Percentiles rank a stretch among this genome's conserved stretches.
Conservation (phyloP, 192 early-diverging fungal genomes). For the Phlyctochytrium arcticum region DNA sequence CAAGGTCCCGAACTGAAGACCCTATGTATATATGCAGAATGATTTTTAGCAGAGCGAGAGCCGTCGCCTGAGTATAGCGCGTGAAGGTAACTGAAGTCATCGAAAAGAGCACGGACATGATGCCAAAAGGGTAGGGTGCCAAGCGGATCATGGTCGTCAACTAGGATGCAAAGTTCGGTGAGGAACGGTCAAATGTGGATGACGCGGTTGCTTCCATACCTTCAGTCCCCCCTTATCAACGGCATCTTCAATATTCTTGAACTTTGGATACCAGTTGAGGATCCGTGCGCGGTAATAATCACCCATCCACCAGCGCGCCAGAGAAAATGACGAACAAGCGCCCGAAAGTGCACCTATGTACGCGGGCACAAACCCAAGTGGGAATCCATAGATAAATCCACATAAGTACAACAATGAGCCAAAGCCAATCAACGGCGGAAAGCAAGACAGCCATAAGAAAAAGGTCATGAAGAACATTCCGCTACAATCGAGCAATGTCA, state of each 20-base stretch:
- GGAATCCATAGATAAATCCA: slow-evolving; percentile 66
- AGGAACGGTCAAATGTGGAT: neutral
- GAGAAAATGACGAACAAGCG: slow-evolving; percentile 10
- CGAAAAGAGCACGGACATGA: slow-evolving; percentile 42
- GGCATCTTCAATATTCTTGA: slow-evolving; percentile 17
- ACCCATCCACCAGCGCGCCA: slow-evolving; percentile 18
- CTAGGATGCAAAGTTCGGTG: slow-evolving; percentile 28
- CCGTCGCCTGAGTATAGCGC: slow-evolving; percentile 11
- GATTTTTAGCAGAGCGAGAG: slow-evolving; percentile 19
- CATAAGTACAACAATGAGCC: slow-evolving; percentile 59
- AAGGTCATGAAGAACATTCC: slow-evolving; percentile 39
- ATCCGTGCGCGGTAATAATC: slow-evolving; percentile 5
- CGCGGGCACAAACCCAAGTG: slow-evolving; percentile 51
- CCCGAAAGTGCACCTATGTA: slow-evolving; percentile 45
- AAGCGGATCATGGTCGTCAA: slow-evolving; percentile 62
- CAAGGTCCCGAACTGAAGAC: slow-evolving; percentile 22
- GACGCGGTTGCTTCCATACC: neutral
- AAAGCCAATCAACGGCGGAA: slow-evolving; percentile 69
- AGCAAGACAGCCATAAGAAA: slow-evolving; percentile 56
- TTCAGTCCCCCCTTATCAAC: slow-evolving; percentile 26
- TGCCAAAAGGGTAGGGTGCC: slow-evolving; percentile 68
- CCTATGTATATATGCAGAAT: slow-evolving; percentile 30
- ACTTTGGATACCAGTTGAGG: slow-evolving; percentile 9
- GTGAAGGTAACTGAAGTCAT: slow-evolving; percentile 13
- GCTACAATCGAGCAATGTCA: slow-evolving; percentile 1